Conservation (phyloP, 768 basidiomycete genomes). For the Panellus pusillus region DNA sequence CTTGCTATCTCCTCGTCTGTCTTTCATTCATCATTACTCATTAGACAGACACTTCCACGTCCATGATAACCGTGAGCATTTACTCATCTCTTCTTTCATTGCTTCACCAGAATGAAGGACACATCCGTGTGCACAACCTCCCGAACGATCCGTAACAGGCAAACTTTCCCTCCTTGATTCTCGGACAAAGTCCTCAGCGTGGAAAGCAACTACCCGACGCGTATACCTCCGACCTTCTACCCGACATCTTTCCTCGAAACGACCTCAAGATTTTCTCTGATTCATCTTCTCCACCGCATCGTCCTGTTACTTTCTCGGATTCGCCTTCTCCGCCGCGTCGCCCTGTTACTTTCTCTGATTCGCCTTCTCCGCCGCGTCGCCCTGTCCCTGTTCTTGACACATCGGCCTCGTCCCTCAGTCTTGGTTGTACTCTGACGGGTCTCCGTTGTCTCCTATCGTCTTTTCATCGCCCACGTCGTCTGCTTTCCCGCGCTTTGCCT, state of each 20-base stretch:
- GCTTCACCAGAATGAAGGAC: constrained; percentile 12
- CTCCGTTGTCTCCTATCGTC: constrained; percentile 24
- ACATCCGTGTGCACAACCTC: constrained; percentile 22
- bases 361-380: not conserved
- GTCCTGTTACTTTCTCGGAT: too few relatives aligned
- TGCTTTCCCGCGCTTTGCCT: constrained; percentile 12
- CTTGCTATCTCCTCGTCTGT: not conserved
- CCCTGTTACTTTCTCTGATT: not conserved
- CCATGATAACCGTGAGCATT: constrained; percentile 22
- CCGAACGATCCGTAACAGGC: constrained; percentile 12
- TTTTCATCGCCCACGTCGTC: constrained; percentile 32
- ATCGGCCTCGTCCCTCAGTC: constrained; percentile 6
- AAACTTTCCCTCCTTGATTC: constrained; percentile 13
- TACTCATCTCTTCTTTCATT: not conserved
- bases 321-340: constrained; percentile 14
- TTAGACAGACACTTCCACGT: constrained; percentile 20
- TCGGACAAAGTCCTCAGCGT: constrained; percentile 12
- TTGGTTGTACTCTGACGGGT: not conserved
- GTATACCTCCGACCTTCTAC: constrained; percentile 22
- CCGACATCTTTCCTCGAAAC: not conserved
- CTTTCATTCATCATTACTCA: constrained; percentile 3
- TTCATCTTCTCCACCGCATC: constrained; percentile 11
- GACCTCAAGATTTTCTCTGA: not conserved
- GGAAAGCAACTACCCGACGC: constrained; percentile 11
- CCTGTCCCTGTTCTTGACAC: not conserved